Conservation (phyloP, 176 grass and related monocot genomes). For the Avena sativa region DNA sequence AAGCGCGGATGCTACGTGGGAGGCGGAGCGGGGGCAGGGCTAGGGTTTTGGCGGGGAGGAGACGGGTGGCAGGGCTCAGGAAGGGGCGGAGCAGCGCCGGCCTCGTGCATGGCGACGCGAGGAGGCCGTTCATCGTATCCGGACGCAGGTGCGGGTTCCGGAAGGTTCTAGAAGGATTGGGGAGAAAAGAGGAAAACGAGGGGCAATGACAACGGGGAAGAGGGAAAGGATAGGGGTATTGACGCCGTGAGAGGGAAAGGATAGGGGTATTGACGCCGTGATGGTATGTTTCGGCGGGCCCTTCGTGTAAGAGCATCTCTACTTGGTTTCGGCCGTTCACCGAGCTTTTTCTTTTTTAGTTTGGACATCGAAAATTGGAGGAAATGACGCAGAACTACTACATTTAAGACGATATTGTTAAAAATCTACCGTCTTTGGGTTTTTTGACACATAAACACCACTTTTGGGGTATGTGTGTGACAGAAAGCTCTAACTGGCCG, state of each 20-base stretch:
- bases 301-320: background rate
- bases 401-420: no score
- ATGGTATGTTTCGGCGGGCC: background rate
- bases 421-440: no score
- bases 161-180: conserved; percentile 32
- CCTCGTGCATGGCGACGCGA: conserved; percentile 46
- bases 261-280: background rate
- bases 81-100: conserved; percentile 15
- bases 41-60: conserved; percentile 44
- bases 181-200: background rate
- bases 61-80: conserved; percentile 24
- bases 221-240: background rate
- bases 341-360: no score
- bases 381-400: no score
- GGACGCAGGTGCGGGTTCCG: background rate
- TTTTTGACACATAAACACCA: no score
- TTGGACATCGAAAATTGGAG: no score
- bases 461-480: no score
- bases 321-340: no score
- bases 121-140: conserved; percentile 46
- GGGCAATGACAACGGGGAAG: background rate
- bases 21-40: conserved; percentile 8
- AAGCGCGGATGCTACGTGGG: conserved; percentile 38
- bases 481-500: no score
- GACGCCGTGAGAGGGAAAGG: background rate